A percentile compares a stretch with the other conserved stretches of the same genome.
phyloP scores from a whole-genome alignment of 129 eudicot species.

The Lactuca sativa region DNA sequence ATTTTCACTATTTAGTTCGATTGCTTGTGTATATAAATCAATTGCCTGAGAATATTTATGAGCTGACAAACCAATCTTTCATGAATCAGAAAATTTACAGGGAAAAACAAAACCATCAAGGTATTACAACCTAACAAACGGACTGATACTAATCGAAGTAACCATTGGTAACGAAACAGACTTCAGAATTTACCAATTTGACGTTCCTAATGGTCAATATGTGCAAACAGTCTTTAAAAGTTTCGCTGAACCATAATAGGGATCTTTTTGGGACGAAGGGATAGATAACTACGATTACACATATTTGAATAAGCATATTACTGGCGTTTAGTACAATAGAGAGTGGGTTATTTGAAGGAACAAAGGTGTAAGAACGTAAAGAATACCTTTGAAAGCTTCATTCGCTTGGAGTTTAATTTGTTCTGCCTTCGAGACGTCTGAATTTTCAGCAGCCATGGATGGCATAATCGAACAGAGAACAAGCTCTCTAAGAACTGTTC shows the following conservation, averaged over 20 bases:
- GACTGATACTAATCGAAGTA: too few relatives aligned
- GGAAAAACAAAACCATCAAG: too few relatives aligned
- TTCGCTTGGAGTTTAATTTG: slow-evolving; percentile 75
- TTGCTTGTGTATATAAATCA: slow-evolving; percentile 85
- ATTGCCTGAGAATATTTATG: slow-evolving; percentile 85
- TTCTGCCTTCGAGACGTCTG: slow-evolving; percentile 65
- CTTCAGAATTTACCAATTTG: too few relatives aligned
- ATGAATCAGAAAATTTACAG: too few relatives aligned
- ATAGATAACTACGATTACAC: background rate
- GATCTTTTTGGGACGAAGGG: too few relatives aligned
- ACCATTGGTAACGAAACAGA: too few relatives aligned
- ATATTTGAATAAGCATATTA: background rate
- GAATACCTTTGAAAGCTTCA: slow-evolving; percentile 90
- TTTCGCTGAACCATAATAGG: too few relatives aligned
- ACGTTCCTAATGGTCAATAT: too few relatives aligned
- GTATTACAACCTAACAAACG: too few relatives aligned
- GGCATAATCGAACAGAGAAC: slow-evolving; percentile 52
- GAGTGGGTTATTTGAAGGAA: background rate
- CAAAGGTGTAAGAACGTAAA: background rate
- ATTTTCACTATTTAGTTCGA: slow-evolving; percentile 58
- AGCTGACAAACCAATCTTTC: slow-evolving; percentile 35
- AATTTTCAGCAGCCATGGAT: slow-evolving; percentile 57
- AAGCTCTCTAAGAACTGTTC: background rate
- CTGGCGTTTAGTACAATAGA: background rate
- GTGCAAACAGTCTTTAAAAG: too few relatives aligned